Base-by-base conservation (phyloP, 2,329 filamentous ascomycete genomes). In the Penicillium brevicompactum region DNA sequence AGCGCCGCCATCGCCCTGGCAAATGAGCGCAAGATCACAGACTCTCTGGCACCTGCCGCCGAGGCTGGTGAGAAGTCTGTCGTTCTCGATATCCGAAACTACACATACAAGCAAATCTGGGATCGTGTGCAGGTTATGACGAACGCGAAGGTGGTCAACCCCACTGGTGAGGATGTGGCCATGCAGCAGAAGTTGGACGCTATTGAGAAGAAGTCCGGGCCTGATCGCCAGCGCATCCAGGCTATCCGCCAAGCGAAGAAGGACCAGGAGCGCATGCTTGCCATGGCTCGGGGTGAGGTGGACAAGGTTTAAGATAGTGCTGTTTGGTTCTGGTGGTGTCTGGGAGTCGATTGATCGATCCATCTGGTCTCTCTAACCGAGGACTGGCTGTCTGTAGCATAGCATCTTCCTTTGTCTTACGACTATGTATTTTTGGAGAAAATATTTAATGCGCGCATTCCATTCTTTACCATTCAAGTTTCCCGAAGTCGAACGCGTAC, bases 211-310 rank as follows among this genome's bases (percentile, higher is more conserved):
- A 67, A 71, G 60, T 68, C 73, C 40, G 70, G 72, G n/a, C 61
- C 68, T 50, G 77, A 80, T 64, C 67, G 74, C 31, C 56, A 67
- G 57, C 68, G 72, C 21, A 71, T 78, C 46, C 65, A 65, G 16
- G 66, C 51, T 41, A 74, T 75, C 51, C 70, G 75, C 10, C 75
- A 79, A 62, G 71, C 70, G 32, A 76, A 75, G 66, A 74, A 74
- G 66, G 76, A 78, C 55, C 73, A 79, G 63, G 74, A 77, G 65
- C 69, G 70, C 34, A 74, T 79, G 66, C 60, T 80, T 60, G 68
- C 73, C 58, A 74, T 74, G 56, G 76, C 77, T 22, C 71, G 72
- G 56, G 75, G 74, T 56, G 76, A 77, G 57, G 70, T 76, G 22
- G 75, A 76, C 59, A 76, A 70, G 64, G 60, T 69, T 60, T 72